A percentile compares a stretch with the other conserved stretches of the same genome.
These are phyloP conservation scores for Xylogone sp. DNA, from an alignment of 2,329 filamentous ascomycete species.

Conservation along the genomic window DNA sequence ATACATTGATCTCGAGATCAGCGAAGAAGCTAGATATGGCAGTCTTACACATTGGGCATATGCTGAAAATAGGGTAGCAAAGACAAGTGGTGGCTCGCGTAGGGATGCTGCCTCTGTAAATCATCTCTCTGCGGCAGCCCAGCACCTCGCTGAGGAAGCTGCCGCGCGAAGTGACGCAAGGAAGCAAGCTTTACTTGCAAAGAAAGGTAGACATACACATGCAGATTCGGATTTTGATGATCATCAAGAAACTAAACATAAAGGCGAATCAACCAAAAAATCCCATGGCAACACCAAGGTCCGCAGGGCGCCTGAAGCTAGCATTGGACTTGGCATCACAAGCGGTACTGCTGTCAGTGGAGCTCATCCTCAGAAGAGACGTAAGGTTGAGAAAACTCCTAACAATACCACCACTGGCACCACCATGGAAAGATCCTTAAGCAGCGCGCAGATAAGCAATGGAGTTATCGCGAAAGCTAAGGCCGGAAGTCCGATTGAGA, in stretches of 20 bases:
- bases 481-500: constrained; percentile 63
- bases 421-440: constrained; percentile 66
- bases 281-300: constrained; percentile 54
- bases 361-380: constrained; percentile 63
- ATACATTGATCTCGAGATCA: constrained; percentile 83
- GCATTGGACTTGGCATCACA: constrained; percentile 63
- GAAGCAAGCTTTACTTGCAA: constrained; percentile 76
- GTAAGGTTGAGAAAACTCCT: constrained; percentile 71
- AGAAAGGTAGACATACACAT: constrained; percentile 56
- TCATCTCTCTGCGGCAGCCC: constrained; percentile 63
- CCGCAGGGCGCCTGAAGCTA: constrained; percentile 56
- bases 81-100: constrained; percentile 68
- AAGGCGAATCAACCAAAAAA: constrained; percentile 56
- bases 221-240: constrained; percentile 81
- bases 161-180: constrained; percentile 79
- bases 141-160: constrained; percentile 77
- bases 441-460: constrained; percentile 47
- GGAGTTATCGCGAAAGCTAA: constrained; percentile 50
- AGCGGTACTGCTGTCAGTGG: constrained; percentile 48
- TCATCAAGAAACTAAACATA: constrained; percentile 40
- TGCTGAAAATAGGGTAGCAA: constrained; percentile 70
- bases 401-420: constrained; percentile 44
- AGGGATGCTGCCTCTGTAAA: constrained; percentile 76
- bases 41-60: constrained; percentile 96
- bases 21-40: constrained; percentile 89